A percentile compares a stretch with the other conserved stretches of the same genome.
Conservation (phyloP, 2,329 filamentous ascomycete genomes). For the Beauveria caledonica region DNA sequence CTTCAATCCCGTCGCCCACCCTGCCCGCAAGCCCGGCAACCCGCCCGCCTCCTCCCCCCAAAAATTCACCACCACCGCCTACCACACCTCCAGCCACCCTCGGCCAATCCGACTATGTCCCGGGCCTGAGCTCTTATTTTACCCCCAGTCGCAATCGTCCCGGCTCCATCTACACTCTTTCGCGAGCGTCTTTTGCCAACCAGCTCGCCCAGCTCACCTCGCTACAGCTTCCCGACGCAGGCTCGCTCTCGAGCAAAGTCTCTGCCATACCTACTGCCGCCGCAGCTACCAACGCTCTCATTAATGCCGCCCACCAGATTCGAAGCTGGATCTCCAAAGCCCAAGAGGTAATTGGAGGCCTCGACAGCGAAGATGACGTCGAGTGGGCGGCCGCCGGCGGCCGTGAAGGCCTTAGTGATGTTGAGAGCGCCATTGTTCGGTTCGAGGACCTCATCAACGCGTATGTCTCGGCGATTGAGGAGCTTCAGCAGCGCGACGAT, state of each 20-base stretch:
- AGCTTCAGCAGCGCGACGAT: constrained; percentile 72
- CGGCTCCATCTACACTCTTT: constrained; percentile 89
- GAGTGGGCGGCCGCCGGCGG: constrained; percentile 93
- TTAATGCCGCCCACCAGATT: constrained; percentile 86
- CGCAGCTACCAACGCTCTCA: constrained; percentile 73
- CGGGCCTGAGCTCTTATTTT: constrained; percentile 54
- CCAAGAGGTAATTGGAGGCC: constrained; percentile 74
- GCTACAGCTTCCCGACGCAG: constrained; percentile 78
- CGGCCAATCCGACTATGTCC: constrained; percentile 34
- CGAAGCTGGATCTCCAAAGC: constrained; percentile 90
- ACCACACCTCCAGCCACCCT: constrained; percentile 15
- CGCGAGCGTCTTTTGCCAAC: constrained; percentile 83
- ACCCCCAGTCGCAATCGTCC: constrained; percentile 59
- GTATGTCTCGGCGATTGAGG: constrained; percentile 90
- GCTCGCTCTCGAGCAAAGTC: constrained; percentile 74
- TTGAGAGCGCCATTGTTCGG: constrained; percentile 65
- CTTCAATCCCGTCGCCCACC: constrained; percentile 31
- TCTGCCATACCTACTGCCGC: constrained; percentile 77
- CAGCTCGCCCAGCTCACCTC: constrained; percentile 89
- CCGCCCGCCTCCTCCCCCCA: constrained; percentile 32
- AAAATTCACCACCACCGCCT: constrained; percentile 32
- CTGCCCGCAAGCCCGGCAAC: constrained; percentile 20
- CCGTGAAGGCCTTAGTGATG: constrained; percentile 66
- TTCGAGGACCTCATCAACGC: constrained; percentile 89
- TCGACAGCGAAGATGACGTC: constrained; percentile 94